A percentile compares a stretch with the other conserved stretches of the same genome.
Evolutionary conservation across 2,329 filamentous ascomycete species (phyloP).

Genomic region (Neoascochyta sp.): DNA sequence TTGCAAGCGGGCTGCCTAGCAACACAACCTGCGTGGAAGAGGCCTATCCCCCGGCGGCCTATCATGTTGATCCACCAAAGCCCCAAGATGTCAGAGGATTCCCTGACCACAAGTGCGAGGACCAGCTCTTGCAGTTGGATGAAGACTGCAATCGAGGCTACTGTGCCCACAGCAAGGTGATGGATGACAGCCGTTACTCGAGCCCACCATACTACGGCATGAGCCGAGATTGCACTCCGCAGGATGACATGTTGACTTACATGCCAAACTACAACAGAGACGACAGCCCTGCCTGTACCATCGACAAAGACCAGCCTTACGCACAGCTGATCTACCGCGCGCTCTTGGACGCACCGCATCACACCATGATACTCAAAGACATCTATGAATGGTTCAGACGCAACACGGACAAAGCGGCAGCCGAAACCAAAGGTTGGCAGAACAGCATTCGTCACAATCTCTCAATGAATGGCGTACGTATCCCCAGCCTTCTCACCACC

Average conservation of each 20-base stretch:
- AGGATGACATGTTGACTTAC: constrained; percentile 10
- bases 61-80: constrained; percentile 28
- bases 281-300: constrained; percentile 16
- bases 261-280: constrained; percentile 6
- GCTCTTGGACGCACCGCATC: constrained; percentile 61
- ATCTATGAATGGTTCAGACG: constrained; percentile 87
- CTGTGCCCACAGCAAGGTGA: constrained; percentile 10
- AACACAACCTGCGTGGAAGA: constrained; percentile 9
- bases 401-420: constrained; percentile 71
- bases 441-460: constrained; percentile 95
- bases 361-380: constrained; percentile 75
- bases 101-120: constrained; percentile 15
- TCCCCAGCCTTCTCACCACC: not conserved
- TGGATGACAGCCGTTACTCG: constrained; percentile 18
- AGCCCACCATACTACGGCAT: constrained; percentile 19
- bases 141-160: constrained; percentile 25
- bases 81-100: constrained; percentile 19
- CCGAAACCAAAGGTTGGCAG: constrained; percentile 68
- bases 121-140: constrained; percentile 21
- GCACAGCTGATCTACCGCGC: constrained; percentile 76
- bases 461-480: constrained; percentile 84
- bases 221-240: constrained; percentile 21
- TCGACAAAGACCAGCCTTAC: constrained; percentile 63
- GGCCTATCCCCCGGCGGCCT: constrained; percentile 31
- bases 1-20: constrained; percentile 15